These are phyloP conservation scores for Fusarium euwallaceae DNA, from an alignment of 2,329 filamentous ascomycete genomes.

Conservation along the genomic window DNA sequence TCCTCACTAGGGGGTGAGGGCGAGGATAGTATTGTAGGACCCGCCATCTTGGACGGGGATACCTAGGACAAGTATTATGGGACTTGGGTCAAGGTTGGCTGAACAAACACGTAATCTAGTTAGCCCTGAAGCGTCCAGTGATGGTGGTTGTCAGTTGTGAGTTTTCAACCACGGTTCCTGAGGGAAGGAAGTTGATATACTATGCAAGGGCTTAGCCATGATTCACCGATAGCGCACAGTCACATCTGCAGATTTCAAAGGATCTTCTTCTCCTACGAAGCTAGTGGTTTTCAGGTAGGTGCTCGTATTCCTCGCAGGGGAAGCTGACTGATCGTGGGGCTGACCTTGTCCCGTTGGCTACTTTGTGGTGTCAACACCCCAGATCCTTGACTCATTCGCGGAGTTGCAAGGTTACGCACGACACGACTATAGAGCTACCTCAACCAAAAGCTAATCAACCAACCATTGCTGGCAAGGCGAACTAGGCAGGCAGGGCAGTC, in stretches of 20 bases:
- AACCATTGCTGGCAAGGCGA: not conserved
- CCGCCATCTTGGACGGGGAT: constrained; percentile 27
- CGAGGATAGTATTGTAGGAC: constrained; percentile 35
- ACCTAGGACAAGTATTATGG: not conserved
- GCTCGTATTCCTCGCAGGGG: not conserved
- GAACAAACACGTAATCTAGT: not conserved
- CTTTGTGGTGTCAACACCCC: not conserved
- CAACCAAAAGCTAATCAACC: not conserved
- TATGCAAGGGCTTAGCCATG: not conserved
- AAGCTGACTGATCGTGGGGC: not conserved
- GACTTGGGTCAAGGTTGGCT: not conserved
- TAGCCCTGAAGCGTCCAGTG: not conserved
- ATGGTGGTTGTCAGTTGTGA: not conserved
- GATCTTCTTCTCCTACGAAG: constrained; percentile 8
- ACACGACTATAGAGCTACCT: not conserved
- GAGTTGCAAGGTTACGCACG: not conserved
- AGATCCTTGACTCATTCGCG: not conserved
- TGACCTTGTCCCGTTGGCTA: not conserved
- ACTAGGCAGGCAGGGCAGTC: not conserved
- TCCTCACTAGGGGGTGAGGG: constrained; percentile 44
- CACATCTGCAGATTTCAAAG: constrained; percentile 17
- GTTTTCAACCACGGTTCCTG: not conserved
- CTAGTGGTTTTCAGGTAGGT: constrained; percentile 23
- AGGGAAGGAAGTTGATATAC: not conserved
- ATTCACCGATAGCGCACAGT: not conserved